Evolutionary conservation across 2,329 filamentous ascomycete species (phyloP).

Genomic region (Fusarium sp.): DNA sequence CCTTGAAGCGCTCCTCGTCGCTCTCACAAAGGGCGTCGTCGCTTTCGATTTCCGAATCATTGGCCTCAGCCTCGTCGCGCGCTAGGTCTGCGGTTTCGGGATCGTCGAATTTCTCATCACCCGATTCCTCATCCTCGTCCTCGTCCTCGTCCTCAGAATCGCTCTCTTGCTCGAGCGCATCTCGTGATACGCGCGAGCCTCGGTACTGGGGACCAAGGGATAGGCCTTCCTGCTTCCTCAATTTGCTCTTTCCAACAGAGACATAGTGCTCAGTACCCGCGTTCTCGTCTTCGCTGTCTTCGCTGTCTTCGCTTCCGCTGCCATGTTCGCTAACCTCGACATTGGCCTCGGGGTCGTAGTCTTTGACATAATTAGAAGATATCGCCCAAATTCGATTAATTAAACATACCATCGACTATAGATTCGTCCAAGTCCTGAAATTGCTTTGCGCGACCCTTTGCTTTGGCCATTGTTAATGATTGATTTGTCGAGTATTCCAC

Average conservation of each 20-base stretch:
- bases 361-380: slow-evolving; percentile 50
- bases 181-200: slow-evolving; percentile 79
- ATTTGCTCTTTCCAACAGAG: slow-evolving; percentile 83
- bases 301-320: slow-evolving; percentile 63
- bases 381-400: neutral
- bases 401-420: slow-evolving; percentile 67
- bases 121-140: slow-evolving; percentile 59
- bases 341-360: slow-evolving; percentile 84
- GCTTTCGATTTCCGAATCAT: slow-evolving; percentile 73
- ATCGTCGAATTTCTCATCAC: slow-evolving; percentile 67
- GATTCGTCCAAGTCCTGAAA: slow-evolving; percentile 73
- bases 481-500: slow-evolving; percentile 30
- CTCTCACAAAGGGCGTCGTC: slow-evolving; percentile 82
- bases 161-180: slow-evolving; percentile 70
- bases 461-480: slow-evolving; percentile 61
- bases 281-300: slow-evolving; percentile 63
- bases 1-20: slow-evolving; percentile 84
- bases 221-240: slow-evolving; percentile 78
- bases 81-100: slow-evolving; percentile 68
- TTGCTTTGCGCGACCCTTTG: slow-evolving; percentile 68
- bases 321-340: slow-evolving; percentile 67
- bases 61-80: slow-evolving; percentile 61
- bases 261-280: slow-evolving; percentile 89
- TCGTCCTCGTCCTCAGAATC: slow-evolving; percentile 62
- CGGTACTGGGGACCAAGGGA: slow-evolving; percentile 83